Conservation (phyloP, 139 green algal genomes). For the Chara braunii region DNA sequence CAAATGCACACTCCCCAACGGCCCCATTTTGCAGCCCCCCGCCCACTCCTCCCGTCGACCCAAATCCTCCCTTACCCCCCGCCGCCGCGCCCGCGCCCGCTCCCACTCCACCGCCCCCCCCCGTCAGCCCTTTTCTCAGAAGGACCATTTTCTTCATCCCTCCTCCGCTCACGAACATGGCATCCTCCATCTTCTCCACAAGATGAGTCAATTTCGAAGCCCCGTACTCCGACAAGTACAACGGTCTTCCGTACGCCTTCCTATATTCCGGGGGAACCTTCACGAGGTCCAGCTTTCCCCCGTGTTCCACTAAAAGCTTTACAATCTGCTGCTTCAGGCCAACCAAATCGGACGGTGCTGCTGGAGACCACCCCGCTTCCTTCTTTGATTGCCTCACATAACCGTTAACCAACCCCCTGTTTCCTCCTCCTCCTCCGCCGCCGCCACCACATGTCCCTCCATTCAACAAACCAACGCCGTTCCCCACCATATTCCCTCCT, state of each 20-base stretch:
- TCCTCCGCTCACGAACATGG: not conserved
- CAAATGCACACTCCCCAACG: not conserved
- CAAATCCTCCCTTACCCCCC: not conserved
- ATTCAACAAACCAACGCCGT: too few species aligned
- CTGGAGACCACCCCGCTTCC: too few species aligned
- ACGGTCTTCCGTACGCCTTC: slow-evolving; percentile 2
- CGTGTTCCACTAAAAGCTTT: not conserved
- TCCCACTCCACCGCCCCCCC: not conserved
- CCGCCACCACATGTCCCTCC: too few species aligned
- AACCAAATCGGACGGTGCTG: slow-evolving; percentile 11
- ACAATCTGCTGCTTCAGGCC: slow-evolving; percentile 14
- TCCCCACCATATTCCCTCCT: too few species aligned
- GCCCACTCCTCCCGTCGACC: not conserved
- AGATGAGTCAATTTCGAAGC: slow-evolving; percentile 4
- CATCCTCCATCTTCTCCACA: slow-evolving; percentile 17
- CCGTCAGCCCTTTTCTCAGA: not conserved
- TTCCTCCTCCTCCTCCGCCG: too few species aligned
- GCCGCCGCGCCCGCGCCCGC: not conserved
- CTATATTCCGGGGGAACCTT: slow-evolving; percentile 15
- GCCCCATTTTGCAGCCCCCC: not conserved
- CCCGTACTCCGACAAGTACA: slow-evolving; percentile 19
- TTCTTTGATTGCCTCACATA: too few species aligned
- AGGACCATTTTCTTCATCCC: not conserved
- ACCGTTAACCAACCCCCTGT: too few species aligned
- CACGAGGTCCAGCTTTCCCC: slow-evolving; percentile 11